A percentile compares a stretch with the other conserved stretches of the same genome.
These are phyloP conservation scores for Verruconis gallopava DNA, from an alignment of 2,329 filamentous ascomycete genomes.

Conservation along the genomic window DNA sequence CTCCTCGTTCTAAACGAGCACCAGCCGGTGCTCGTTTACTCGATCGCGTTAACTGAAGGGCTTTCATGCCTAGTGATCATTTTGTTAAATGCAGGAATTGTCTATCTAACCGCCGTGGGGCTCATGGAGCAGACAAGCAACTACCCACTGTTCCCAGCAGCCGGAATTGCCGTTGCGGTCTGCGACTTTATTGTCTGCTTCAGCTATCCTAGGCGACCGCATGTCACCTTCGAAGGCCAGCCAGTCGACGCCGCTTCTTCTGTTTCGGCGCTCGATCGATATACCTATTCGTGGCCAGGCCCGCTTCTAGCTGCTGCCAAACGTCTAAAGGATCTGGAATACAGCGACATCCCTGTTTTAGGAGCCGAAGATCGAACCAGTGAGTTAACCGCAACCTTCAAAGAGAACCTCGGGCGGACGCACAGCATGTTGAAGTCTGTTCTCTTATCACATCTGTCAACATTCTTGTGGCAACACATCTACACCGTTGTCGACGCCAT, in stretches of 20 bases:
- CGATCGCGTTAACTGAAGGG: constrained; percentile 5
- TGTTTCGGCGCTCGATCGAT: constrained; percentile 45
- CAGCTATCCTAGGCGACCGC: constrained; percentile 7
- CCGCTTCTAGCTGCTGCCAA: constrained; percentile 35
- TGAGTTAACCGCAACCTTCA: constrained; percentile 9
- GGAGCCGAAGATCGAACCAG: constrained; percentile 9
- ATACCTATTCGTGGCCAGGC: constrained; percentile 53
- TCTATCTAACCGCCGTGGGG: constrained; percentile 3
- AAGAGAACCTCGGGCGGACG: constrained; percentile 12
- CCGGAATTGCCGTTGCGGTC: background rate
- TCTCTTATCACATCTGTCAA: constrained; percentile 41
- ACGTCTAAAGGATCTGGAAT: constrained; percentile 12
- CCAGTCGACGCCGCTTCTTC: constrained; percentile 51
- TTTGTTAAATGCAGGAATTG: background rate
- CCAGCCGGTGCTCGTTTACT: background rate
- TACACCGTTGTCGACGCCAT: constrained; percentile 43
- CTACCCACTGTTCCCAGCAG: background rate
- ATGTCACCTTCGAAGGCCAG: constrained; percentile 7
- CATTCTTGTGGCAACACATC: constrained; percentile 45
- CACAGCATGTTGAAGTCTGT: constrained; percentile 48
- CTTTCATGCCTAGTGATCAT: background rate
- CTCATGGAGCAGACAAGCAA: background rate
- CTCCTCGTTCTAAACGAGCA: background rate
- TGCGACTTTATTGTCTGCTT: constrained; percentile 4
- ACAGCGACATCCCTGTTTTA: constrained; percentile 15